These are phyloP conservation scores for Larix kaempferi DNA, from an alignment of 75 land plant species.

Conservation along the genomic window DNA sequence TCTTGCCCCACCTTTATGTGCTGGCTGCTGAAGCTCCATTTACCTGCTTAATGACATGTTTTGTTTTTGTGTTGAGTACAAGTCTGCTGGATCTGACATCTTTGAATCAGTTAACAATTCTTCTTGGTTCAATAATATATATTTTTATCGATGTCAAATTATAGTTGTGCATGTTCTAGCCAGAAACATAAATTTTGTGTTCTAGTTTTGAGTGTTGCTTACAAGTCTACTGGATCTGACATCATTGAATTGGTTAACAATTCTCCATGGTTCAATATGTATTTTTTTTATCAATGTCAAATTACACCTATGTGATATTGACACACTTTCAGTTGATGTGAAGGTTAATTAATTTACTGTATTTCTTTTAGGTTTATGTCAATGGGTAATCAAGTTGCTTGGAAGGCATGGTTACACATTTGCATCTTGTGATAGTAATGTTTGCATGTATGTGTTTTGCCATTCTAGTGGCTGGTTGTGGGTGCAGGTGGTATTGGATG, in stretches of 20 bases:
- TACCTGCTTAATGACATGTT: background rate
- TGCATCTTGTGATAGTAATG: background rate
- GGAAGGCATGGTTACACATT: background rate
- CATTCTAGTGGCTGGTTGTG: slow-evolving; percentile 53
- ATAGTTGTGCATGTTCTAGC: background rate
- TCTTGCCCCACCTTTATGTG: too few species aligned
- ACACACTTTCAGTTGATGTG: background rate
- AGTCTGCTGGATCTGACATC: background rate
- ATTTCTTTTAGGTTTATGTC: background rate
- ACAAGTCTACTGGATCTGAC: too few species aligned
- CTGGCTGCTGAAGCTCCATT: too few species aligned
- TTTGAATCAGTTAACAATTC: background rate
- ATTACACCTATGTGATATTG: too few species aligned
- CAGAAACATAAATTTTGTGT: background rate
- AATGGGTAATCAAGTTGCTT: background rate
- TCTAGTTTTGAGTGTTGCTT: background rate
- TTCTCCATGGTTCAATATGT: too few species aligned
- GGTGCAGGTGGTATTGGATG: slow-evolving; percentile 58
- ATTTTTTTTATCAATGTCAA: too few species aligned
- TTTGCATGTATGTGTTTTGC: slow-evolving; percentile 6
- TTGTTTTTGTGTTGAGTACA: background rate
- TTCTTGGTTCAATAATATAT: background rate
- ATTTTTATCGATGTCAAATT: background rate
- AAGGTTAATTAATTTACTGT: background rate
- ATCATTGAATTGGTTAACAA: too few species aligned